phyloP scores from a whole-genome alignment of 176 grass and related monocot species.

The Areca catechu region DNA sequence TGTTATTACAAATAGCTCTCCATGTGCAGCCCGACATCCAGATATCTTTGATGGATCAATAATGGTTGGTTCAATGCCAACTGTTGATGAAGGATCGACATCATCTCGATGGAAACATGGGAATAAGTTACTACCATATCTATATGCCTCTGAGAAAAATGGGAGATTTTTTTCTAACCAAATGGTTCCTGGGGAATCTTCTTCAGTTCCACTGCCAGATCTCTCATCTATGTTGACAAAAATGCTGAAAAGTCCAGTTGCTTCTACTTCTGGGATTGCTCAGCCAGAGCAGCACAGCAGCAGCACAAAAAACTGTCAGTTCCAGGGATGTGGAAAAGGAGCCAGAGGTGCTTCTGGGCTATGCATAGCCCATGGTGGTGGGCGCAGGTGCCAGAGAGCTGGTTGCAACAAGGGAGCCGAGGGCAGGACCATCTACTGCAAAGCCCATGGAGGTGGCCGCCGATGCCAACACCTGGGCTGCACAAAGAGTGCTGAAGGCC shows the following conservation, averaged over 20 bases:
- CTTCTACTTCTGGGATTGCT: constrained; percentile 29
- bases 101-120: constrained; percentile 61
- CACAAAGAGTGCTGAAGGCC: constrained; percentile 46
- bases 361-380: constrained; percentile 87
- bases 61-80: constrained; percentile 34
- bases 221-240: constrained; percentile 18
- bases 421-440: constrained; percentile 46
- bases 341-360: constrained; percentile 72
- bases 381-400: constrained; percentile 47
- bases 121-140: constrained; percentile 42
- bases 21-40: constrained; percentile 12
- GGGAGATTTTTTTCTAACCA: constrained; percentile 12
- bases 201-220: constrained; percentile 11
- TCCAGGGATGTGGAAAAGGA: constrained; percentile 59
- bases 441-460: constrained; percentile 43
- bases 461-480: constrained; percentile 40
- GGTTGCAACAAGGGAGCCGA: constrained; percentile 45
- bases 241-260: constrained; percentile 27
- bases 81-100: constrained; percentile 80
- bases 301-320: constrained; percentile 54
- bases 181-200: constrained; percentile 12
- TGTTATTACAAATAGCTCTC: constrained; percentile 34
- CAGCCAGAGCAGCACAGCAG: constrained; percentile 27
- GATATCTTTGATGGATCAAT: constrained; percentile 21
- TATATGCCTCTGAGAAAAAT: constrained; percentile 27